These are phyloP conservation scores for Tinospora cordifolia DNA, from an alignment of 164 flowering plant genomes.

Conservation along the genomic window DNA sequence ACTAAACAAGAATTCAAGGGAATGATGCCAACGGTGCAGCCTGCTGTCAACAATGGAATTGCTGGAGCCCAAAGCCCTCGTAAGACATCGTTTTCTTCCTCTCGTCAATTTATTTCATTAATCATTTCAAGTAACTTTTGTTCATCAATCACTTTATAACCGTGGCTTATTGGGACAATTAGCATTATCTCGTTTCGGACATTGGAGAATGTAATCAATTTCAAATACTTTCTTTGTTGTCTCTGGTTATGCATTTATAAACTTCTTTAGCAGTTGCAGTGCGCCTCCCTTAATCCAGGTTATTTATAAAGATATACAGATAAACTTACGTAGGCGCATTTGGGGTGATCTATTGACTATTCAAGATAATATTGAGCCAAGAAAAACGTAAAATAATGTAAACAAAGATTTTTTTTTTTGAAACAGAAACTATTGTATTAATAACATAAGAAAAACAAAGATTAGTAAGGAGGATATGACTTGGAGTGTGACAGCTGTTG, in stretches of 20 bases:
- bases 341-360: too few species aligned
- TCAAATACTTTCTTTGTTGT: not conserved
- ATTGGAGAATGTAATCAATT: not conserved
- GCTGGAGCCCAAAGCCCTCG: slow-evolving; percentile 7
- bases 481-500: too few species aligned
- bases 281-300: too few species aligned
- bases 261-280: not conserved
- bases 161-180: not conserved
- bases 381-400: too few species aligned
- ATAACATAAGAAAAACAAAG: too few species aligned
- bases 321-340: too few species aligned
- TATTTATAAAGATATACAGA: too few species aligned
- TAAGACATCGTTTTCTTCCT: slow-evolving; percentile 2
- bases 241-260: not conserved
- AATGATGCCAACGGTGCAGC: slow-evolving; percentile 10
- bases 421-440: too few species aligned
- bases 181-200: not conserved
- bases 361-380: too few species aligned
- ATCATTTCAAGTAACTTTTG: not conserved
- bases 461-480: too few species aligned
- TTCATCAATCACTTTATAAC: not conserved
- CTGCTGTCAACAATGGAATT: slow-evolving; percentile 17
- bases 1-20: not conserved
- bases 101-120: not conserved
- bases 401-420: too few species aligned